Evolutionary conservation across 352 stramenopile species (phyloP), one percentile per base, ranked within the genome.

Genomic region (Globisporangium paroecandrum): DNA sequence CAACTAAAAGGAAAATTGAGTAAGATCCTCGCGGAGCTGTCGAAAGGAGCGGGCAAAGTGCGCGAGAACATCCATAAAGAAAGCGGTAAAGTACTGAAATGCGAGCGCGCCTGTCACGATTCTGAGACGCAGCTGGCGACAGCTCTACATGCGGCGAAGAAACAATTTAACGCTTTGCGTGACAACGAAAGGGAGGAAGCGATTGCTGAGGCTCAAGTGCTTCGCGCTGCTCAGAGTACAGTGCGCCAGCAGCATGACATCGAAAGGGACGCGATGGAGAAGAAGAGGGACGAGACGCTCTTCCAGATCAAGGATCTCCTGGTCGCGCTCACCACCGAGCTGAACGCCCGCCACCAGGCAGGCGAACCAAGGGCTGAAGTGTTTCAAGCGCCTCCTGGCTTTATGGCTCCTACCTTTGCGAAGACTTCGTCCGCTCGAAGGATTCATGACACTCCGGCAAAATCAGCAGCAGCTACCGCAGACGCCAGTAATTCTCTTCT

Each of bases 291-390:
- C 20, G 72, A 85, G 25, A 81, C 75, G 20, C 69, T 89, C 22
- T 82, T 81, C n/a, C 70, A 87, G 47, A 87, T 89, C 49, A 89
- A 87, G 38, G 76, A 89, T 15, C 46, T 88, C 41, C 47, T 89
- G 7, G 68, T 79, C 12, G 67, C 58, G 0, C 69, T 87, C 24
- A 79, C 64, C 12, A 77, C 72, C 6, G 69, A 82, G 29, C 58
- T 72, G 43, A 65, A 64, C 34, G 32, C 56, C 34, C 64, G 57
- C 18, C 58, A 64, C 49, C n/a, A 54, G 15, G 22, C 18, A 4
- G 29, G 46, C 25, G 20, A 3, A 29, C 9, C 18, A 3, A 34
- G 3, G 22, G 1, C 32, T 20, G 56, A 15, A 36, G 24, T 22
- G 18, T 34, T 46, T 3, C 38, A 24, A 20, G 29, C 22, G 3